These are phyloP conservation scores for Cajanus cajan DNA, from an alignment of 306 rosid genomes.

Conservation along the genomic window DNA sequence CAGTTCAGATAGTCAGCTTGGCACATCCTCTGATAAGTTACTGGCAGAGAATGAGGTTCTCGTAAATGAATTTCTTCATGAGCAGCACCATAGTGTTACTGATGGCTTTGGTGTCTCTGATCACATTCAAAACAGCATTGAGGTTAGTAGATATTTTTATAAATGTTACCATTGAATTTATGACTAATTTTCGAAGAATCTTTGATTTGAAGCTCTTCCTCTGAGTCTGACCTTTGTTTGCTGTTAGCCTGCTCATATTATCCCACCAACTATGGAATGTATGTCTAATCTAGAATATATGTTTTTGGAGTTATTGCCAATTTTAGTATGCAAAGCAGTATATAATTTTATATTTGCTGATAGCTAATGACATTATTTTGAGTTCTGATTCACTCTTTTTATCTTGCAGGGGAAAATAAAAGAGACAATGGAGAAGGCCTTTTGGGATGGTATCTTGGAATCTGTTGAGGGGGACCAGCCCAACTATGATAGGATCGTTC, in stretches of 20 bases:
- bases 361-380: neutral
- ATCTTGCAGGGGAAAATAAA: conserved; percentile 65
- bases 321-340: neutral
- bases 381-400: neutral
- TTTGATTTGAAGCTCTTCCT: conserved; percentile 3
- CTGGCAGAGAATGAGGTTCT: conserved; percentile 69
- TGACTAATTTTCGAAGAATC: neutral
- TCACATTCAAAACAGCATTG: conserved; percentile 50
- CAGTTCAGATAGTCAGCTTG: conserved; percentile 40
- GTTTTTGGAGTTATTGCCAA: neutral
- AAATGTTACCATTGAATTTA: neutral
- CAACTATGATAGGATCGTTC: conserved; percentile 68
- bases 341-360: neutral
- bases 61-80: conserved; percentile 82
- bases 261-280: neutral
- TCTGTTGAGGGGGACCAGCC: conserved; percentile 65
- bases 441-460: conserved; percentile 86
- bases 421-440: conserved; percentile 82
- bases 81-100: conserved; percentile 44
- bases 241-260: conserved; percentile 1
- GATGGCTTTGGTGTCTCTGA: conserved; percentile 45
- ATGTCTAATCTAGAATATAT: neutral
- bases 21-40: conserved; percentile 43
- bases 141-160: conserved; percentile 51
- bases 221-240: neutral